phyloP scores from a whole-genome alignment of 2,329 filamentous ascomycete genomes.

The Mariannaea elegans region DNA sequence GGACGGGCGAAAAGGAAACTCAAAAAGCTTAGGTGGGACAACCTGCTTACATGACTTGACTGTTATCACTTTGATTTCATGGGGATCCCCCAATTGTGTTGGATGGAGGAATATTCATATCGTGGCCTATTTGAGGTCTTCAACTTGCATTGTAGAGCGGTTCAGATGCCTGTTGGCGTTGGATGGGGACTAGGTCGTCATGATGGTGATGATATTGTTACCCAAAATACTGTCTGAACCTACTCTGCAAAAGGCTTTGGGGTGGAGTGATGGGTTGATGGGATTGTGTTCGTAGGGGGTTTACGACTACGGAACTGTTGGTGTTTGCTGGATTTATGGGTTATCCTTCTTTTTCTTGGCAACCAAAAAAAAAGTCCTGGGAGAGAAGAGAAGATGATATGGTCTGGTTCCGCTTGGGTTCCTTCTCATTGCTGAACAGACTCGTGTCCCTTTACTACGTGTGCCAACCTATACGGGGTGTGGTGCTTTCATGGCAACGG shows the following conservation, averaged over 20 bases:
- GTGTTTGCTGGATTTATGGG: slow-evolving; percentile 28
- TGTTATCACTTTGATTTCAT: slow-evolving; percentile 7
- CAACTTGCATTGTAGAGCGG: slow-evolving; percentile 9
- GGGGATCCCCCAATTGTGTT: slow-evolving; percentile 4
- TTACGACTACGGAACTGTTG: slow-evolving; percentile 29
- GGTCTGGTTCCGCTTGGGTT: slow-evolving; percentile 28
- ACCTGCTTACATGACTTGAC: not conserved
- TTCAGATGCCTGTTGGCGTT: slow-evolving; percentile 10
- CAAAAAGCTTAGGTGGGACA: slow-evolving; percentile 8
- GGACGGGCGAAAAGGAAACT: slow-evolving; percentile 7
- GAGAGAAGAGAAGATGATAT: slow-evolving; percentile 17
- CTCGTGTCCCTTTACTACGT: slow-evolving; percentile 34
- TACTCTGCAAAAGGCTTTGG: slow-evolving; percentile 28
- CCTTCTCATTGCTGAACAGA: slow-evolving; percentile 31
- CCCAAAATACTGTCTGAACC: slow-evolving; percentile 22
- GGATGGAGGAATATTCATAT: slow-evolving; percentile 6
- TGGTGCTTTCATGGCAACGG: slow-evolving; percentile 47
- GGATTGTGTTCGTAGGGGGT: slow-evolving; percentile 22
- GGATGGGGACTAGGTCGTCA: slow-evolving; percentile 6
- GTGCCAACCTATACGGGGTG: slow-evolving; percentile 33
- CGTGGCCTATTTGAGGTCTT: not conserved
- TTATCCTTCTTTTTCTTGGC: slow-evolving; percentile 25
- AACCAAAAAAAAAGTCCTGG: slow-evolving; percentile 12
- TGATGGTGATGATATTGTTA: slow-evolving; percentile 25
- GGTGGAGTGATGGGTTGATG: slow-evolving; percentile 28